These are phyloP conservation scores for Panaeolus papilionaceus DNA, from an alignment of 768 basidiomycete species.

Conservation along the genomic window DNA sequence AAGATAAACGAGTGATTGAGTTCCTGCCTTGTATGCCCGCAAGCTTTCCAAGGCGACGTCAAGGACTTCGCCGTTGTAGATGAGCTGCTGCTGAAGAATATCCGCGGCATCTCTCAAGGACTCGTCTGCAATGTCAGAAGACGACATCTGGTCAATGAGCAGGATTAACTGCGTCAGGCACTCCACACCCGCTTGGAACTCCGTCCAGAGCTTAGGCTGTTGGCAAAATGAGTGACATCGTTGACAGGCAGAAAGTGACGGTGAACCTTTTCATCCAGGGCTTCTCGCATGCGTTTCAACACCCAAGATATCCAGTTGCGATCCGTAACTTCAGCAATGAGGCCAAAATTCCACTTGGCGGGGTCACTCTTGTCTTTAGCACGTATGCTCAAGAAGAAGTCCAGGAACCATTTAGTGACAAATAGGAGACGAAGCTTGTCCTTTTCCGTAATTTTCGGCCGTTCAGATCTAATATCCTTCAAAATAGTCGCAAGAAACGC, in stretches of 20 bases:
- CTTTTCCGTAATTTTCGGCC: constrained; percentile 92
- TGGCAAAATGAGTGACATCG: constrained; percentile 2
- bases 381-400: constrained; percentile 78
- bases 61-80: constrained; percentile 95
- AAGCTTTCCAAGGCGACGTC: constrained; percentile 86
- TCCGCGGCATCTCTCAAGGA: constrained; percentile 75
- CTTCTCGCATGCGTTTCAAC: constrained; percentile 84
- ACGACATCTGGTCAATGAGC: constrained; percentile 85
- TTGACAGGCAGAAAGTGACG: constrained; percentile 15
- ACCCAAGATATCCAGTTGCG: constrained; percentile 91
- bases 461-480: constrained; percentile 93
- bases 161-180: constrained; percentile 92
- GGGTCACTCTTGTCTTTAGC: constrained; percentile 41
- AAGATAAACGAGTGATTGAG: constrained; percentile 81
- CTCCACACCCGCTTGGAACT: constrained; percentile 92
- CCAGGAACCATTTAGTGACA: constrained; percentile 90
- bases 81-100: constrained; percentile 85
- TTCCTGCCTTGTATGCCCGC: constrained; percentile 78
- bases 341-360: constrained; percentile 66
- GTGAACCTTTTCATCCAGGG: constrained; percentile 89
- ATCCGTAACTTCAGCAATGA: constrained; percentile 87
- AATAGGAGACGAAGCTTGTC: constrained; percentile 91
- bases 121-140: constrained; percentile 51
- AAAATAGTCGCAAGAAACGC: constrained; percentile 87
- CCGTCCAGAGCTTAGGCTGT: constrained; percentile 93